These are phyloP conservation scores for Linnemannia hyalina DNA, from an alignment of 192 early-diverging fungal genomes.

Conservation along the genomic window DNA sequence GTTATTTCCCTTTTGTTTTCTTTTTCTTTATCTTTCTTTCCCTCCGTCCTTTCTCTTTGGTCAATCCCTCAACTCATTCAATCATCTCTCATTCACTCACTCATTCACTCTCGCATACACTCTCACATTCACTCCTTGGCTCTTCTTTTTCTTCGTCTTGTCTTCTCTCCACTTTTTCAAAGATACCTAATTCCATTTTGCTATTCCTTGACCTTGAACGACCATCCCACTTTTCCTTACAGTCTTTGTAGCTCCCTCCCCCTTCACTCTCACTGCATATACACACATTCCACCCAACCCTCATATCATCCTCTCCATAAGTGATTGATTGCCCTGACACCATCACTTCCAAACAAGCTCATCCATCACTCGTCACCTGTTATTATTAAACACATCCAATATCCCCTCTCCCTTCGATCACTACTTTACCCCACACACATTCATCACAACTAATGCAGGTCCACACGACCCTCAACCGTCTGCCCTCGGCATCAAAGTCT, in stretches of 20 bases:
- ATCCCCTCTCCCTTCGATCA: background rate
- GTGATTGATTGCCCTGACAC: background rate
- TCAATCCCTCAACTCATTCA: background rate
- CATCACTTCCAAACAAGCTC: background rate
- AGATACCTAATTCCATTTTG: background rate
- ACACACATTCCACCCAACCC: background rate
- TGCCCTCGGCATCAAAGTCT: conserved; percentile 11
- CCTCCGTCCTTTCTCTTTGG: background rate
- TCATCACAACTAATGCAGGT: background rate
- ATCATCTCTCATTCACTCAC: background rate
- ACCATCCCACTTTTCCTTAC: background rate
- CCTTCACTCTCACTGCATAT: background rate
- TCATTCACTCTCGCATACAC: conserved; percentile 9
- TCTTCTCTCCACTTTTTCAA: background rate
- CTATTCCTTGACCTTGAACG: background rate
- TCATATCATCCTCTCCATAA: background rate
- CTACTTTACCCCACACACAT: background rate
- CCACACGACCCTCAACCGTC: background rate
- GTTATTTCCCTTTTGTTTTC: background rate
- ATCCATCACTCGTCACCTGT: background rate
- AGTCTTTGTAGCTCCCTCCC: background rate
- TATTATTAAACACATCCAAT: background rate
- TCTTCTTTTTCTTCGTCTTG: background rate
- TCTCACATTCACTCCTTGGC: background rate
- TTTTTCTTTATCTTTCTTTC: conserved; percentile 5